Base-by-base conservation (phyloP, 345 rosid species). In the Heritiera littoralis region DNA sequence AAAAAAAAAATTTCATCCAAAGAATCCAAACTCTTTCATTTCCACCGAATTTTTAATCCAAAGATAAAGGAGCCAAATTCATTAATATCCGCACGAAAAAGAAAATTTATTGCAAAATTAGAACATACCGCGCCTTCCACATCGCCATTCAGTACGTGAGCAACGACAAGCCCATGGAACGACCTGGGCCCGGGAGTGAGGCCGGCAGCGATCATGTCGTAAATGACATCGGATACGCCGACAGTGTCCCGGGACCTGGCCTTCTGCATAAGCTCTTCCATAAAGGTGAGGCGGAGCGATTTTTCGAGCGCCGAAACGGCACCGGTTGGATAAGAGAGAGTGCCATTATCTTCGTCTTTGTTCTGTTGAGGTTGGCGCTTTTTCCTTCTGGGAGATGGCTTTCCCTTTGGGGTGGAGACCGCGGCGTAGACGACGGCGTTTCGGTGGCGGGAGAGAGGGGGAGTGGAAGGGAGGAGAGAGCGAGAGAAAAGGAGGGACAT, bases 141-240 rank as follows among this genome's bases (percentile, higher is more conserved):
- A 82, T 95, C 97, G 63, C 93, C 96, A 45, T 83, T 87, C 51
- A 95, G 92, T 17, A 79, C 82, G 67, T 90, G 85, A 49, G 98
- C 90, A 3, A 89, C 94, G 32, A 95, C 89, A 23, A 95, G 91
- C 17, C 99, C 99, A 79, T 95, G 99, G 78, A 90, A 95, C 32
- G 99, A 92, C 80, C 98, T 90, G 14, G 98, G 98, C 35, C 99
- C 98, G 32, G 99, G 98, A 81, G 73, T 83, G 59, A 95, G 87
- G 13, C 99, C 99, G 60, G 98, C 98, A 13, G 99, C 98, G 73
- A 95, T 81, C 99, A 95, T 95, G 85, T 95, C 99, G 60, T 91
- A 92, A 66, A 95, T 91, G 84, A 93, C 93, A 15, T 91, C 92
- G 2, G 91, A 87, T 7, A 91, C 99, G 14, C 92, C 95, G 28